Evolutionary conservation across 768 basidiomycete species (phyloP), one percentile per base, ranked within the genome.

Genomic region (Pleurotus giganteus): DNA sequence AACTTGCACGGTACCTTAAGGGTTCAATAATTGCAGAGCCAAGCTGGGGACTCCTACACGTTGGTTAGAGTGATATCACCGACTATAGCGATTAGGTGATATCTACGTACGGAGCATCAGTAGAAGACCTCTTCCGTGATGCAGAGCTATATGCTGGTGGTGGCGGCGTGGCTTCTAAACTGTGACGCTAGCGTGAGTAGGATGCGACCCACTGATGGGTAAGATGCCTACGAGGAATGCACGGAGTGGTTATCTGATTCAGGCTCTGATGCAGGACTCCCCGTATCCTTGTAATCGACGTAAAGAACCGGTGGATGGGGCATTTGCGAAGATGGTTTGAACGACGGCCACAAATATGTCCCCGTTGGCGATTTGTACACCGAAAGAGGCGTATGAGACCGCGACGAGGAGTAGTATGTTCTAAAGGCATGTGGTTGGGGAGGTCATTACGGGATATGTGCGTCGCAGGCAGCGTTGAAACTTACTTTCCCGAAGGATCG

Each of bases 281-380:
- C 49, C 31, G 49, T 34, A n/a, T 51, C 49, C 34, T 51, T 51
- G 34, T 51, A 51, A 17, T 51, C 49, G 60, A 73, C 72, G 60
- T 75, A 75, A 58, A 74, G 64, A 50, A 70, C 62, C 26, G 78
- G 76, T 47, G 65, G 67, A 56, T 68, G 62, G 49, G 60, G 63
- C 72, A 75, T 76, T 62, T 74, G 68, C 31, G 75, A 79, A 23
- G 74, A 73, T 58, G 75, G 67, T 59, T 70, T 67, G 57, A 80
- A 71, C 54, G 63, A 68, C n/a, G 76, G 75, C 78, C 78, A 81
- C 62, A 71, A 68, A 63, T 71, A 81, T 43, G 75, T 73, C 57
- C 78, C 72, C 53, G 71, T 75, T 44, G 74, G 69, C 43, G 73
- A 70, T 61, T 73, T 71, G 64, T 75, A 75, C 47, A 75, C 69